Evolutionary conservation across 495 filamentous ascomycete species (phyloP), one percentile per base, ranked within the genome.

Genomic region (Xylaria palmicola): DNA sequence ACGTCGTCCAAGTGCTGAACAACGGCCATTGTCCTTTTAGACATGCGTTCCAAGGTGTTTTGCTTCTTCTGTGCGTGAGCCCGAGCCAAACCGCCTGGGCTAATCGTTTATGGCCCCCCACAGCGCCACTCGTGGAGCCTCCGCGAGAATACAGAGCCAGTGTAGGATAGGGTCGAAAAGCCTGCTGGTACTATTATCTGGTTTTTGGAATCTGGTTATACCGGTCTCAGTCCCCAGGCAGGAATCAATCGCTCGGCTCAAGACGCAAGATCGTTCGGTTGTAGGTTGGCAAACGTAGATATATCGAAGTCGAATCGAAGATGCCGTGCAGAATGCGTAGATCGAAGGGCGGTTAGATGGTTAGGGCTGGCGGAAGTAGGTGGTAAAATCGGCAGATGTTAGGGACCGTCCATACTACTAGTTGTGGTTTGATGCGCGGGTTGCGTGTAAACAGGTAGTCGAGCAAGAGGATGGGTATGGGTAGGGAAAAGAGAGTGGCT

Each of bases 391-490:
- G n/a, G 17, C 41, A 43, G 5, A 30, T 9, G 50, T 61, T 32
- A 61, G 26, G 59, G 50, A 54, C 50, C 59, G 30, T 54, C 59
- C 59, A 61, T 61, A 36, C 59, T 61, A 36, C 34, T 47, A 32
- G 47, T 34, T 15, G 15, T 34, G 24, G 48, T 24, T 30, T 40
- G 56, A 49, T 59, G 13, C 41, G 29, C n/a, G n/a, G n/a, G n/a
- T n/a, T n/a, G n/a, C n/a, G n/a, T n/a, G n/a, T n/a, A 29, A 48
- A n/a, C n/a, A n/a, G n/a, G 26, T 29, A n/a, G 4, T 48, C 15
- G n/a, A n/a, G n/a, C n/a, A n/a, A n/a, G n/a, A n/a, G n/a, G n/a
- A n/a, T n/a, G n/a, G n/a, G 45, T 48, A 48, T 34, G 34, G 12
- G 20, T 12, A 29, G 19, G 44, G 36, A 27, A 40, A 51, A 40